Evolutionary conservation across 495 filamentous ascomycete species (phyloP).

Genomic region (Neurospora sp.): DNA sequence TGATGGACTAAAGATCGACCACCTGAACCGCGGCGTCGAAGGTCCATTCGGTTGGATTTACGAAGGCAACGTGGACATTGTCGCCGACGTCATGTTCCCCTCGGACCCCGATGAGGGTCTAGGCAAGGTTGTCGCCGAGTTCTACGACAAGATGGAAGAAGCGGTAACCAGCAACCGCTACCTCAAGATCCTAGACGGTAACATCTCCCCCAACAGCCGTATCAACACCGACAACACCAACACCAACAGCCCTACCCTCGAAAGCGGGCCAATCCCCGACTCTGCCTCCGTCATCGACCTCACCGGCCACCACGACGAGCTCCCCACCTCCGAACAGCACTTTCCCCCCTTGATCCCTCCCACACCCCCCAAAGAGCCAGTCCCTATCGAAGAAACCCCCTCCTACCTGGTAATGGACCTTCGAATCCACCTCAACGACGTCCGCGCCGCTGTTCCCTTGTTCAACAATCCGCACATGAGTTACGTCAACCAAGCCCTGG

Average conservation of each 20-base stretch:
- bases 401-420: slow-evolving; percentile 84
- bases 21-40: slow-evolving; percentile 86
- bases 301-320: background rate
- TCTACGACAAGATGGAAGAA: slow-evolving; percentile 89
- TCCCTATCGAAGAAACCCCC: slow-evolving; percentile 37
- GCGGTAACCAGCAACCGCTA: slow-evolving; percentile 69
- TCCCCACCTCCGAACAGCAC: slow-evolving; percentile 1
- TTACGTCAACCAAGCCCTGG: slow-evolving; percentile 90
- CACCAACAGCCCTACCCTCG: slow-evolving; percentile 2
- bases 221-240: slow-evolving; percentile 14
- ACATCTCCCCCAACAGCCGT: slow-evolving; percentile 11
- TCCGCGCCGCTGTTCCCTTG: slow-evolving; percentile 80
- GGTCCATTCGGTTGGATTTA: slow-evolving; percentile 97
- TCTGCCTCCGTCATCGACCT: background rate
- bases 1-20: slow-evolving; percentile 88
- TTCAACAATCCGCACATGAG: slow-evolving; percentile 76
- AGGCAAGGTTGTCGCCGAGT: slow-evolving; percentile 82
- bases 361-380: background rate
- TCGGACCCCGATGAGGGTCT: slow-evolving; percentile 76
- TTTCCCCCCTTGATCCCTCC: background rate
- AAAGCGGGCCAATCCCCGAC: background rate
- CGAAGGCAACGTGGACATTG: slow-evolving; percentile 91
- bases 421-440: slow-evolving; percentile 81
- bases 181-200: slow-evolving; percentile 34
- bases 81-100: slow-evolving; percentile 90